Conservation (phyloP, 148 eudicot species). For the Cornus controversa region DNA sequence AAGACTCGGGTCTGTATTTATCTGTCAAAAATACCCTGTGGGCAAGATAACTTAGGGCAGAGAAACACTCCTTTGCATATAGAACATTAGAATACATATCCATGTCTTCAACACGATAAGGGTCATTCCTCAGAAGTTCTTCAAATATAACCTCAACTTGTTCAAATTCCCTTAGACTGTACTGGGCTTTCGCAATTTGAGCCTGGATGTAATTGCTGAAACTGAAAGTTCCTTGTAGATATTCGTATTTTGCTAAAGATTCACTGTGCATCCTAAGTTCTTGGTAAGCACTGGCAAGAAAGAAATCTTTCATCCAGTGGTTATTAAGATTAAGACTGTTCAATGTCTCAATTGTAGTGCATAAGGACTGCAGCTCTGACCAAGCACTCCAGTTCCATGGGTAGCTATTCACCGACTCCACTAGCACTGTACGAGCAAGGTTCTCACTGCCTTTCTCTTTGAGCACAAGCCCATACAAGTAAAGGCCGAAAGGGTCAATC, state of each 20-base stretch:
- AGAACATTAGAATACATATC: slow-evolving; percentile 99
- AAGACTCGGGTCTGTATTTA: slow-evolving; percentile 94
- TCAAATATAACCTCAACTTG: slow-evolving; percentile 91
- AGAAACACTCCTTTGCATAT: slow-evolving; percentile 85
- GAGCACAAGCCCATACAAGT: slow-evolving; percentile 86
- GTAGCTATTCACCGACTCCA: slow-evolving; percentile 85
- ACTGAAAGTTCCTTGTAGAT: slow-evolving; percentile 67
- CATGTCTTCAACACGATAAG: slow-evolving; percentile 94
- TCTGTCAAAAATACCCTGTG: slow-evolving; percentile 80
- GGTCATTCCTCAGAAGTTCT: slow-evolving; percentile 80
- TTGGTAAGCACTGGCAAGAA: slow-evolving; percentile 79
- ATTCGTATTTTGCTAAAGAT: slow-evolving; percentile 72
- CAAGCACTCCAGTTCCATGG: slow-evolving; percentile 99
- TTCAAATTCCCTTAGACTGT: slow-evolving; percentile 81
- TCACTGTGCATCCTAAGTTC: slow-evolving; percentile 88
- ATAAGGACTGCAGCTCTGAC: slow-evolving; percentile 76
- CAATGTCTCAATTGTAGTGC: slow-evolving; percentile 67
- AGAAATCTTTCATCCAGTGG: slow-evolving; percentile 99
- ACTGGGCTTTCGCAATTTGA: slow-evolving; percentile 86
- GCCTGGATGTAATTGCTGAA: slow-evolving; percentile 85
- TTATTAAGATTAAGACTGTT: slow-evolving; percentile 70
- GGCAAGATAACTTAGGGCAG: slow-evolving; percentile 92
- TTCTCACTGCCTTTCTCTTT: slow-evolving; percentile 81
- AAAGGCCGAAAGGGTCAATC: slow-evolving; percentile 81
- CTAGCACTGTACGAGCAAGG: slow-evolving; percentile 71